phyloP scores from a whole-genome alignment of 441 rosid genomes.

The Sinapis alba region DNA sequence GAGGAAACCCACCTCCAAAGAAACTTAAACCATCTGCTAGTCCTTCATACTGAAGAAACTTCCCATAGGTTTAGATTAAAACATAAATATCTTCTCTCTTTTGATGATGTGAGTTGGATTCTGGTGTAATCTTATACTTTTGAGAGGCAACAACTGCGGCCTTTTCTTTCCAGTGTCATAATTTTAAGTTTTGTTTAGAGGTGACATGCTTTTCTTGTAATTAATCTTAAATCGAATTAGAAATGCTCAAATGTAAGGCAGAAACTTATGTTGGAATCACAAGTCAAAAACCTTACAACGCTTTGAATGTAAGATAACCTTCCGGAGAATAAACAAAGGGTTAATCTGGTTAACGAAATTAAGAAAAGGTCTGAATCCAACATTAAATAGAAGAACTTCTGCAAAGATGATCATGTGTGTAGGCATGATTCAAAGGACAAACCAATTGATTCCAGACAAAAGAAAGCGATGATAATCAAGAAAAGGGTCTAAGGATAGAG shows the following conservation, averaged over 20 bases:
- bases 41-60: constrained; percentile 39
- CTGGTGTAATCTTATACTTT: constrained; percentile 16
- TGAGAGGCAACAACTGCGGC: background rate
- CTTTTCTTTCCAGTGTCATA: background rate
- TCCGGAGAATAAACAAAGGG: background rate
- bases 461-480: constrained; percentile 1
- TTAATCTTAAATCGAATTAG: background rate
- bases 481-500: background rate
- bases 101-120: background rate
- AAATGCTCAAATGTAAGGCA: background rate
- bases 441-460: background rate
- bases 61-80: constrained; percentile 8
- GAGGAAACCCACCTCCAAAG: constrained; percentile 97
- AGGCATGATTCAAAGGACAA: constrained; percentile 3
- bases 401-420: background rate
- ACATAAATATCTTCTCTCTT: background rate
- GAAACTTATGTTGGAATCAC: background rate
- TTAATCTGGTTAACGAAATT: background rate
- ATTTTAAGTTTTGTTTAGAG: background rate
- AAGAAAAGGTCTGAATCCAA: constrained; percentile 6
- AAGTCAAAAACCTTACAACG: background rate
- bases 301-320: background rate
- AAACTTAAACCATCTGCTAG: constrained; percentile 60
- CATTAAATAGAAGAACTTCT: background rate
- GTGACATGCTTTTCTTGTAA: background rate